phyloP scores from a whole-genome alignment of 2,329 filamentous ascomycete genomes.

The Botrytis cinerea region DNA sequence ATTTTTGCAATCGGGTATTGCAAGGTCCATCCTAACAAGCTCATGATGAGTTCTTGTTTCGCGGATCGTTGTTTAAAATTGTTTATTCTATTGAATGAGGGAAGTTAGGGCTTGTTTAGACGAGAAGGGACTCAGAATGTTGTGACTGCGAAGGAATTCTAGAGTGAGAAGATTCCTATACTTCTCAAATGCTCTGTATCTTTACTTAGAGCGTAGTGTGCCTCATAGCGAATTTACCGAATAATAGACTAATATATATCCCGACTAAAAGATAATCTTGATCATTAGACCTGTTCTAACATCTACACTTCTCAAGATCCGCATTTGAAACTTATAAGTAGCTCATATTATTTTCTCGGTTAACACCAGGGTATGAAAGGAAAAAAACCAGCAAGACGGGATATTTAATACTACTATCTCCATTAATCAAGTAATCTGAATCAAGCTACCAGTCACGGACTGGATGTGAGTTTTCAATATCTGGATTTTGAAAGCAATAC shows the following conservation, averaged over 20 bases:
- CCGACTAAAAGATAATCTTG: not conserved
- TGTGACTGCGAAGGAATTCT: not conserved
- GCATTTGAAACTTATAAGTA: not conserved
- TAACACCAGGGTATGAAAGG: accelerated
- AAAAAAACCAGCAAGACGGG: not conserved
- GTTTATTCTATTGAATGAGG: not conserved
- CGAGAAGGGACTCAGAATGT: accelerated
- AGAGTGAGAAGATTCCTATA: not conserved
- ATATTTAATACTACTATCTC: not conserved
- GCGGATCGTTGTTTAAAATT: not conserved
- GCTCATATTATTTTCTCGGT: not conserved
- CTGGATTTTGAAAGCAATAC: not conserved
- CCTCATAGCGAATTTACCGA: not conserved
- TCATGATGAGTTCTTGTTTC: too few species aligned
- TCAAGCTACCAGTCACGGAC: not conserved
- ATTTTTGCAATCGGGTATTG: not conserved
- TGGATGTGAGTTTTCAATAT: too few species aligned
- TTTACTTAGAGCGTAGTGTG: not conserved
- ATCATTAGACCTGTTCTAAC: not conserved
- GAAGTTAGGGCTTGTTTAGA: not conserved
- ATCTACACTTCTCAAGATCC: not conserved
- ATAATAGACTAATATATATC: not conserved
- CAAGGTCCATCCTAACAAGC: not conserved
- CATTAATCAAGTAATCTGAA: not conserved
- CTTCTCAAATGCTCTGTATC: not conserved